phyloP scores from a whole-genome alignment of 148 eudicot genomes.

The Camellia japonica region DNA sequence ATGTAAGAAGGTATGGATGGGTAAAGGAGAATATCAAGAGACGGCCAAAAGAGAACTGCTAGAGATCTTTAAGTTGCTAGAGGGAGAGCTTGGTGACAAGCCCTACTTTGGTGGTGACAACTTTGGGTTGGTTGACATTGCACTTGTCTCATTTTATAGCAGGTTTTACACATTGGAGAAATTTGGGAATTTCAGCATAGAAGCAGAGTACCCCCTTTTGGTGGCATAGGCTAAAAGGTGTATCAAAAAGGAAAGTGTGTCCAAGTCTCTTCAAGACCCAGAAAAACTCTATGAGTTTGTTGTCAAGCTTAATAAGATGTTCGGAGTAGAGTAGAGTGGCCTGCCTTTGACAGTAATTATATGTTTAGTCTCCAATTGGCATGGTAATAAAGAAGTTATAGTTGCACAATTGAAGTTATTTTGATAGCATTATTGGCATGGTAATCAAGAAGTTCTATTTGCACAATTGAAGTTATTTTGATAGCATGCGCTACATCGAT shows the following conservation, averaged over 20 bases:
- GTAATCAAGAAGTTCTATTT: no score
- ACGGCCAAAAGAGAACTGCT: constrained; percentile 6
- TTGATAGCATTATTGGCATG: no score
- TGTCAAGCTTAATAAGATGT: not conserved
- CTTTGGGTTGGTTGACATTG: constrained; percentile 15
- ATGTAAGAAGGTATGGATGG: constrained; percentile 2
- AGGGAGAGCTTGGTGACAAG: constrained; percentile 15
- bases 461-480: no score
- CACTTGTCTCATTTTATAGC: constrained; percentile 13
- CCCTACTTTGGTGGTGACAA: constrained; percentile 8
- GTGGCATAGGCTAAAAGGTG: constrained; percentile 16
- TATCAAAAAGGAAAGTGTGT: constrained; percentile 10
- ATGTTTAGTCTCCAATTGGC: no score
- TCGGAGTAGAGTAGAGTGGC: not conserved
- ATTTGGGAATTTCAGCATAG: constrained; percentile 15
- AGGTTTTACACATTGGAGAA: constrained; percentile 11
- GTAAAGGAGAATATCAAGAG: constrained; percentile 10
- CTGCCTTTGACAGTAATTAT: no score
- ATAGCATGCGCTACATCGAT: no score
- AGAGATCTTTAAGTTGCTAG: constrained; percentile 16
- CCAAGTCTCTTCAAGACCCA: constrained; percentile 7
- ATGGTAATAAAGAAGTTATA: no score
- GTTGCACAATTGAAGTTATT: no score
- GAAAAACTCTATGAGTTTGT: constrained; percentile 9
- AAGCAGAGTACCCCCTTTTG: constrained; percentile 18